phyloP scores from a whole-genome alignment of 2,329 filamentous ascomycete species.

The Sporothrix euskadiensis region DNA sequence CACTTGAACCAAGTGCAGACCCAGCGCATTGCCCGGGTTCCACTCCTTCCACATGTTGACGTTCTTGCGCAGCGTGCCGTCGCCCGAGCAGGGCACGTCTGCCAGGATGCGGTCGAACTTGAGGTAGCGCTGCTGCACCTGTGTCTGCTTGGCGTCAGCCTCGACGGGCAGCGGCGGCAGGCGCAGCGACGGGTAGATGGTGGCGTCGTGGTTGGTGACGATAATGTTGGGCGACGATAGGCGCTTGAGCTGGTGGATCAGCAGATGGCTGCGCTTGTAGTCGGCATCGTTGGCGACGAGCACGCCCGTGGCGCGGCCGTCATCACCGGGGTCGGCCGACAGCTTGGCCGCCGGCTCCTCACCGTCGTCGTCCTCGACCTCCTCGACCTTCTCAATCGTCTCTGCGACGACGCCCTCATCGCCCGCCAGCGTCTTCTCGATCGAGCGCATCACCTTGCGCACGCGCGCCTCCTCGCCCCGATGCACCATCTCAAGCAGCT shows the following conservation, averaged over 20 bases:
- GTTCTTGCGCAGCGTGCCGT: slow-evolving; percentile 93
- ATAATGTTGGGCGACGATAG: slow-evolving; percentile 94
- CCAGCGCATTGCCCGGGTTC: slow-evolving; percentile 82
- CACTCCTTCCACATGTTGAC: slow-evolving; percentile 93
- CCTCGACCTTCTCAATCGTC: slow-evolving; percentile 42
- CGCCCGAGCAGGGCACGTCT: slow-evolving; percentile 94
- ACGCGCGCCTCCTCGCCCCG: slow-evolving; percentile 87
- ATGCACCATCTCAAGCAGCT: slow-evolving; percentile 93
- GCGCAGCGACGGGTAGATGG: slow-evolving; percentile 88
- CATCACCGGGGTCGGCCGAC: slow-evolving; percentile 64
- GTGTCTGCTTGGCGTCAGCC: slow-evolving; percentile 43
- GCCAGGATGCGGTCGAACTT: slow-evolving; percentile 97
- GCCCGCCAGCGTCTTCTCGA: slow-evolving; percentile 55
- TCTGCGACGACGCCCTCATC: slow-evolving; percentile 4
- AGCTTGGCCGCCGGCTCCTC: slow-evolving; percentile 47
- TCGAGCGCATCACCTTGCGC: slow-evolving; percentile 64
- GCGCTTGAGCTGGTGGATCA: slow-evolving; percentile 96
- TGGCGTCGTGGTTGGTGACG: slow-evolving; percentile 97
- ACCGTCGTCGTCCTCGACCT: slow-evolving; percentile 41
- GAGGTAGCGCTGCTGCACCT: slow-evolving; percentile 58
- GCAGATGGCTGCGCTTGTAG: slow-evolving; percentile 94
- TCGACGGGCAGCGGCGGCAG: slow-evolving; percentile 58
- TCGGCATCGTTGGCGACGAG: slow-evolving; percentile 95
- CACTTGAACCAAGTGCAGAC: slow-evolving; percentile 82
- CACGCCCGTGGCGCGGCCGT: slow-evolving; percentile 85